Evolutionary conservation across 1,284 basidiomycete species (phyloP).

Genomic region (Moniliophthora roreri): DNA sequence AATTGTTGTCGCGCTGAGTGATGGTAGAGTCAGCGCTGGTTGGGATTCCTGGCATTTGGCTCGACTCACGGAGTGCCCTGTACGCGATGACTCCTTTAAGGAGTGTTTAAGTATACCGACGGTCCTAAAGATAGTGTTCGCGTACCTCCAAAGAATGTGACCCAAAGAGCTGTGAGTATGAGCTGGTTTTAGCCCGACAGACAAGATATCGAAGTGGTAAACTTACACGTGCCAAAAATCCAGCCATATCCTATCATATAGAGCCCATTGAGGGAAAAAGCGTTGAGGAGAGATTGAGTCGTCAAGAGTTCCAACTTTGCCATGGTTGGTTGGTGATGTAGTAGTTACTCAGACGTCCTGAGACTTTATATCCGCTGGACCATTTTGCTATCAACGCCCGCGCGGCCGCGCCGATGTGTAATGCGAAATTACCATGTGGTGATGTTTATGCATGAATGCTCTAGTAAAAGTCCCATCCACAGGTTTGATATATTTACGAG

Average conservation of each 20-base stretch:
- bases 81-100: conserved; percentile 57
- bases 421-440: no score
- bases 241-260: conserved; percentile 60
- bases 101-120: background rate
- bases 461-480: no score
- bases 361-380: background rate
- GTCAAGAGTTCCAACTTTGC: conserved; percentile 38
- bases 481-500: no score
- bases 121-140: background rate
- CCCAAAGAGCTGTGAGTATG: conserved; percentile 61
- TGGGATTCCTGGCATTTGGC: no score
- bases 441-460: no score
- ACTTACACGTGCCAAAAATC: conserved; percentile 71
- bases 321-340: conserved; percentile 22
- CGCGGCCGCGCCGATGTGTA: background rate
- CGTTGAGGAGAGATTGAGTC: conserved; percentile 34
- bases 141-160: conserved; percentile 65
- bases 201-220: background rate
- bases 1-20: conserved; percentile 73
- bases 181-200: background rate
- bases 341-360: background rate
- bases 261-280: conserved; percentile 46
- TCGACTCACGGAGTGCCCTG: conserved; percentile 52
- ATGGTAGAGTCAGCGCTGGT: no score
- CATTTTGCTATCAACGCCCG: background rate